Base-by-base conservation (phyloP, 129 eudicot genomes). In the Helianthus annuus region DNA sequence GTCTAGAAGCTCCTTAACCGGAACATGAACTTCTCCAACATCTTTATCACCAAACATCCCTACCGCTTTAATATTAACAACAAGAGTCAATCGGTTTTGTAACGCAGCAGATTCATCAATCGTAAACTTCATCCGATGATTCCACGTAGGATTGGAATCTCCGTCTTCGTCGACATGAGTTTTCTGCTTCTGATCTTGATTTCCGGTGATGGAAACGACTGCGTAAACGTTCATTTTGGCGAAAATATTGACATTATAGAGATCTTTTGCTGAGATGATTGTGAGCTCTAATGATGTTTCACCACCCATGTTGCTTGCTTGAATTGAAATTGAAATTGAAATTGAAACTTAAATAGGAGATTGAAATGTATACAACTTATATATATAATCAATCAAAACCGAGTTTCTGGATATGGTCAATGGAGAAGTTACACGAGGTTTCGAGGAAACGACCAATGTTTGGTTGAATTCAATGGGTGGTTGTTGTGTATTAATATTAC, bases 151-250 rank as follows among this genome's bases (percentile, higher is more conserved):
- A 48, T 76, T 80, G 22, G 84, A 56, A 69, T 79, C 85, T 2
- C 80, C 92, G 64, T 84, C 85, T 36, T 67, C 71, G 36, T 82
- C 89, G 19, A 87, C 87, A 4, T 74, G 86, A 22, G 96, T 79
- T 51, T 78, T 82, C 74, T 84, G 90, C 64, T 80, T 87, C 38
- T 76, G 52, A 4, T 61, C 82, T 27, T 56, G 74, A 60, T 62
- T 73, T 75, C 89, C 89, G 67, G 72, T 34, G 83, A 91, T 73
- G 40, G 76, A 75, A 27, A 73, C 89, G 68, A 82, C 84, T 69
- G 82, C 91, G 81, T 91, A 88, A 0, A 81, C 88, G 44, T 83
- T 88, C 91, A 88, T 91, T 76, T 87, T 91, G 24, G 72, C 72
- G 52, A 88, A 69, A 45, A 87, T 77, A 66, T 83, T 87, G 73